A percentile compares a stretch with the other conserved stretches of the same genome.
phyloP scores from a whole-genome alignment of 495 filamentous ascomycete genomes.

The Hypomontagnella submonticulosa region DNA sequence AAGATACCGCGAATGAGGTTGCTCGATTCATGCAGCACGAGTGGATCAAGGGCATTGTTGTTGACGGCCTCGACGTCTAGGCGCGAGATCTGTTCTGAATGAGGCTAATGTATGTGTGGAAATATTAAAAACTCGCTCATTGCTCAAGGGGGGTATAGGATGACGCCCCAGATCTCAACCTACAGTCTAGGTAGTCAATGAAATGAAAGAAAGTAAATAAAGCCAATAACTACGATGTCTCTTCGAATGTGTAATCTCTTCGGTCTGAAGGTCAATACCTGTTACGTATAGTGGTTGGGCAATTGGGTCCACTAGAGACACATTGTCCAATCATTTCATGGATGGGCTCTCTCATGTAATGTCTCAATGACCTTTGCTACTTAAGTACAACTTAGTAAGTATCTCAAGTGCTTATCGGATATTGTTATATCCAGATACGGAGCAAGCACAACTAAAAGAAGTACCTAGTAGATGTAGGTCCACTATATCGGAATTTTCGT shows the following conservation, averaged over 20 bases:
- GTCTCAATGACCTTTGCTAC: too few species aligned
- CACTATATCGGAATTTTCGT: slow-evolving; percentile 36
- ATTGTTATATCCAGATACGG: too few species aligned
- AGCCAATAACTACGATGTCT: neutral
- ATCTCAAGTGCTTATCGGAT: too few species aligned
- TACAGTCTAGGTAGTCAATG: too few species aligned
- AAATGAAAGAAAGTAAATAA: too few species aligned
- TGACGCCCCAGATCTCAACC: neutral
- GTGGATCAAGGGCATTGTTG: slow-evolving; percentile 76
- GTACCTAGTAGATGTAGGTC: neutral
- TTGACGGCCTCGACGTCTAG: slow-evolving; percentile 79
- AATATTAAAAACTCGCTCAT: slow-evolving; percentile 21
- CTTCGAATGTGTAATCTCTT: neutral
- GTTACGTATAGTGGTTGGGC: too few species aligned
- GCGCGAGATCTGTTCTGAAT: slow-evolving; percentile 21
- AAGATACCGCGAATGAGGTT: slow-evolving; percentile 74
- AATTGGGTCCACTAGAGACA: neutral
- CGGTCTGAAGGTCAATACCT: too few species aligned
- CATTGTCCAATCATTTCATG: slow-evolving; percentile 12
- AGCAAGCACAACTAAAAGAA: too few species aligned
- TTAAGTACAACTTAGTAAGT: too few species aligned
- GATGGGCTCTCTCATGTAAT: too few species aligned
- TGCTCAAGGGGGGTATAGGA: slow-evolving; percentile 10
- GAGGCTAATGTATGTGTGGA: slow-evolving; percentile 5
- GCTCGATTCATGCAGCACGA: slow-evolving; percentile 74